Conservation (phyloP, 202 grass and related monocot species). For the Saccharum hybrid region DNA sequence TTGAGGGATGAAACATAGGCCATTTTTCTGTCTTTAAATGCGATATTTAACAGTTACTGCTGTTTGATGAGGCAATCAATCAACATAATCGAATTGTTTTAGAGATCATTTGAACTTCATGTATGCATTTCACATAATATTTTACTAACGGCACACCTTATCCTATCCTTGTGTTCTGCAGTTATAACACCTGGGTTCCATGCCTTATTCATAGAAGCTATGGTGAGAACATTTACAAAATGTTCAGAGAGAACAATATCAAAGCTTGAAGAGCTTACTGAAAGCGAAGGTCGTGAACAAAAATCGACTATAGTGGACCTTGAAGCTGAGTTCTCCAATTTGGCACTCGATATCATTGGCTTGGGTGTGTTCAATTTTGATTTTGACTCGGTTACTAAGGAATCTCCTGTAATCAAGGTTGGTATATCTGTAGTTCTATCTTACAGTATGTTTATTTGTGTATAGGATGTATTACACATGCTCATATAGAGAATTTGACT, state of each 20-base stretch:
- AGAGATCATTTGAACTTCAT: conserved; percentile 6
- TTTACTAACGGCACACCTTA: conserved; percentile 22
- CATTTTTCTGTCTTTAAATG: not conserved
- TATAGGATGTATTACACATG: conserved; percentile 10
- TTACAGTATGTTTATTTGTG: conserved; percentile 3
- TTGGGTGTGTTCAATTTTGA: conserved; percentile 97
- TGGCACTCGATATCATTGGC: conserved; percentile 97
- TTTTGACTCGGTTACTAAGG: conserved; percentile 91
- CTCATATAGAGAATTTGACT: conserved; percentile 4
- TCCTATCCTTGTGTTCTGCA: conserved; percentile 45
- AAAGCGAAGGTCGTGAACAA: conserved; percentile 38
- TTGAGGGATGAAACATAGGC: not conserved
- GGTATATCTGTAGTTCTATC: conserved; percentile 36
- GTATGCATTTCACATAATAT: conserved; percentile 20
- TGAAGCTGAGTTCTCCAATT: conserved; percentile 95
- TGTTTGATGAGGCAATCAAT: not conserved
- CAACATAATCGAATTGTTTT: conserved; percentile 24
- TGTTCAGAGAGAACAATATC: conserved; percentile 89
- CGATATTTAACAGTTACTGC: not conserved
- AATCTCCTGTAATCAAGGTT: conserved; percentile 99
- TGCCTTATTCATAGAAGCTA: conserved; percentile 90
- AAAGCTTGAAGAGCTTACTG: conserved; percentile 73
- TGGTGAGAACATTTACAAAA: conserved; percentile 79
- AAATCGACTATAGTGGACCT: conserved; percentile 74
- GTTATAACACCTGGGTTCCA: conserved; percentile 96